Evolutionary conservation across 192 early-diverging fungal genomes (phyloP), one percentile per base, ranked within the genome.

Genomic region (Linnemannia hyalina): DNA sequence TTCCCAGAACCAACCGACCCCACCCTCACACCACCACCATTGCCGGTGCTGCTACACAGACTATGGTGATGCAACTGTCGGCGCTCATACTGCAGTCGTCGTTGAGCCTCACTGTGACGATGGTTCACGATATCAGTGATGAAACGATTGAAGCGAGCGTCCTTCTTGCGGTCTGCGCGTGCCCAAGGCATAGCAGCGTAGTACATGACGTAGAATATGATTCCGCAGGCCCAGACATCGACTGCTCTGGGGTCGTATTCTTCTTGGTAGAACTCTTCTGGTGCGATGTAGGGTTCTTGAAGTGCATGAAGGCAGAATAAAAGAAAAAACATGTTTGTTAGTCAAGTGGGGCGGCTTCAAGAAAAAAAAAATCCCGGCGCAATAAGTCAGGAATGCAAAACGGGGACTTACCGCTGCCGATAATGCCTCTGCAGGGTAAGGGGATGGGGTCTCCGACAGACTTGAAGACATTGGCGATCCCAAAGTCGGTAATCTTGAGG

Each of bases 401-500:
- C 18, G 29, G 7, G 7, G 13, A 57, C 83, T 55, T 76, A 85
- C 83, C 96, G 49, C 92, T 93, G 29, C 96, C 96, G 70, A 93
- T 94, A 36, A 95, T 83, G n/a, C 96, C 96, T 57, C 82, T 92
- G 44, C 92, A 92, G 49, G 92, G 90, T 47, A 93, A 91, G 10
- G 89, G 72, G 44, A 75, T 83, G 16, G 80, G 88, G 70, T 94
- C 91, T 81, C 95, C 96, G 22, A 93, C 93, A 57, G 83, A 85
- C 57, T 80, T 80, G 89, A 96, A 96, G 23, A 95, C 95, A 72
- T 93, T 92, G 0, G 93, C 92, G 38, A 93, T 93, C 3, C 96
- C 96, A 89, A 97, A 97, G 82, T 97, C 96, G 3, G 94, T 93
- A 68, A 97, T 96, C 82, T 97, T 97, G 20, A 97, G 85, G 42